Conservation (phyloP, 495 filamentous ascomycete genomes). For the Xylaria bambusicola region DNA sequence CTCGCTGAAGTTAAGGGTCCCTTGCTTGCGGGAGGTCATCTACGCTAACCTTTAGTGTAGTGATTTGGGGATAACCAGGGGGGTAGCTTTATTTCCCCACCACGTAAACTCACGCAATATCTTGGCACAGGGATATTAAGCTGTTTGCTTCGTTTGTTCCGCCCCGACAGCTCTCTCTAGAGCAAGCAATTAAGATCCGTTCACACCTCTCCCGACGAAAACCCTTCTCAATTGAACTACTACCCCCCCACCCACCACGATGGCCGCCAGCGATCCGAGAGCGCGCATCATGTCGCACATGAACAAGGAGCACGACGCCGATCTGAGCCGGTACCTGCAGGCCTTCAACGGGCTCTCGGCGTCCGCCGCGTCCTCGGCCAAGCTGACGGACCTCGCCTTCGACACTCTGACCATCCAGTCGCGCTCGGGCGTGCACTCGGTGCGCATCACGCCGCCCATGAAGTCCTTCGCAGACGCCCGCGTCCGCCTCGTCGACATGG, state of each 20-base stretch:
- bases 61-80: no score
- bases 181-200: no score
- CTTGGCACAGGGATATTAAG: not conserved
- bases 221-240: no score
- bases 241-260: no score
- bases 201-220: no score
- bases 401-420: constrained; percentile 54
- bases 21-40: no score
- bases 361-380: constrained; percentile 47
- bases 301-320: constrained; percentile 73
- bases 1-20: no score
- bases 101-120: not conserved
- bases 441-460: constrained; percentile 65
- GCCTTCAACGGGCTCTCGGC: constrained; percentile 58
- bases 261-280: constrained; percentile 43
- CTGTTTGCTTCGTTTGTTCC: not conserved
- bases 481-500: constrained; percentile 65
- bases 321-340: constrained; percentile 66
- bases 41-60: no score
- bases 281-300: constrained; percentile 74
- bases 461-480: constrained; percentile 60
- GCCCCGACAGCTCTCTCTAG: not conserved
- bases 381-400: constrained; percentile 62
- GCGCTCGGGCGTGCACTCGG: constrained; percentile 39
- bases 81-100: not conserved